Base-by-base conservation (phyloP, 2,329 filamentous ascomycete species). In the Fusarium sulawesiense region DNA sequence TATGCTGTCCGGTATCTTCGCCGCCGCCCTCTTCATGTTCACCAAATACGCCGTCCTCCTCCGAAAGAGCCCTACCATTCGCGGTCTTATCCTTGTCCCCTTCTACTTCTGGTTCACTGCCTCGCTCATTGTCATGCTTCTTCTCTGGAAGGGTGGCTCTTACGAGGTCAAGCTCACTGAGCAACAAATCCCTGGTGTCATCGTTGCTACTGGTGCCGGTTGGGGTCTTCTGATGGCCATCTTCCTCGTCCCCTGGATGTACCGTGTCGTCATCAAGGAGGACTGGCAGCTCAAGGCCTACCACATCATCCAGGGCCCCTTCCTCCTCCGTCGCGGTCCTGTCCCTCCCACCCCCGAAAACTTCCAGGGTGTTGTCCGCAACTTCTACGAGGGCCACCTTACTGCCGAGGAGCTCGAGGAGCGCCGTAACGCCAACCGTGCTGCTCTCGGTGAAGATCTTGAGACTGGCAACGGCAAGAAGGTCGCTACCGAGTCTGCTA, bases 171-270 rank as follows among this genome's bases (percentile, higher is more conserved):
- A 82, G 12, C 80, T 90, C 37, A 84, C 79, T 42, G 81, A 84
- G 25, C 77, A 77, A 7, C 79, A 85, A 72, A 81, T 88, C 27
- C 82, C 82, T 18, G 86, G 86, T 57, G 83, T 86, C 56, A 87
- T 88, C 30, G 77, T 90, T 34, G 86, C 84, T 42, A 80, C 84
- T 23, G 86, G 86, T 62, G 82, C 80, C 21, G 86, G 66, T 27
- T 86, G 84, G 60, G 83, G 79, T n/a, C 68, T 85, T 7, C 72
- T 90, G 14, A 78, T 87, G 62, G 76, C 75, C 57, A 60, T 86
- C 64, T 88, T 88, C 77, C 83, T 90, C 63, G 81, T 89, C 20
- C 88, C 88, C 4, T 90, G 85, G 81, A 75, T 90, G 61, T 85
- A 89, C 76, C 83, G 86, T 59, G 82, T 85, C 46, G 81, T 92